phyloP scores from a whole-genome alignment of 2,329 filamentous ascomycete genomes.

The Pyrenophora graminea region DNA sequence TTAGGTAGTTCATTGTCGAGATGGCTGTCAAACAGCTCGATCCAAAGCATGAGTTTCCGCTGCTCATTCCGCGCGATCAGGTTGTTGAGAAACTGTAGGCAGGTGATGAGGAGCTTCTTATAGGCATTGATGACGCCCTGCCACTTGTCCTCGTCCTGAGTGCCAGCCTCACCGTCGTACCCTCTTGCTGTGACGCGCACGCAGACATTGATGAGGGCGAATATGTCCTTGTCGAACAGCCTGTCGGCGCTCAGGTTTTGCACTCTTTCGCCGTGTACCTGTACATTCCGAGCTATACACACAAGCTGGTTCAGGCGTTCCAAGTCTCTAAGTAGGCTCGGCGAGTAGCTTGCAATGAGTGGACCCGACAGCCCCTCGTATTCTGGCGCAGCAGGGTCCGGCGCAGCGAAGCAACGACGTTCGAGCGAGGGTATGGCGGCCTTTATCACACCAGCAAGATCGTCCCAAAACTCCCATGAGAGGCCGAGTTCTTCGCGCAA shows the following conservation, averaged over 20 bases:
- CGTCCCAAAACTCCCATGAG: constrained; percentile 62
- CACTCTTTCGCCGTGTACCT: constrained; percentile 63
- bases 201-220: constrained; percentile 66
- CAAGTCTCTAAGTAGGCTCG: constrained; percentile 63
- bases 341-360: constrained; percentile 64
- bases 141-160: constrained; percentile 66
- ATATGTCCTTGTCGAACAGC: constrained; percentile 64
- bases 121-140: constrained; percentile 68
- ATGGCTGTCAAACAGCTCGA: constrained; percentile 66
- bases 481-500: constrained; percentile 62
- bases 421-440: constrained; percentile 66
- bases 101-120: constrained; percentile 68
- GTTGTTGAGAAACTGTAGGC: constrained; percentile 69
- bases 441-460: constrained; percentile 61
- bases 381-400: constrained; percentile 59
- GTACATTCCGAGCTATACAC: constrained; percentile 64
- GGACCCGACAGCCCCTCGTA: constrained; percentile 64
- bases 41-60: constrained; percentile 67
- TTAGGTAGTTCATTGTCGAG: constrained; percentile 46
- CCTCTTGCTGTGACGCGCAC: constrained; percentile 67
- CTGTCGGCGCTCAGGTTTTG: constrained; percentile 66
- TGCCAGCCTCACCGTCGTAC: constrained; percentile 66
- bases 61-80: constrained; percentile 68
- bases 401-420: constrained; percentile 64
- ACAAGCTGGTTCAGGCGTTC: constrained; percentile 66